phyloP scores from a whole-genome alignment of 768 basidiomycete species.

The Psilocybe cyanescens region DNA sequence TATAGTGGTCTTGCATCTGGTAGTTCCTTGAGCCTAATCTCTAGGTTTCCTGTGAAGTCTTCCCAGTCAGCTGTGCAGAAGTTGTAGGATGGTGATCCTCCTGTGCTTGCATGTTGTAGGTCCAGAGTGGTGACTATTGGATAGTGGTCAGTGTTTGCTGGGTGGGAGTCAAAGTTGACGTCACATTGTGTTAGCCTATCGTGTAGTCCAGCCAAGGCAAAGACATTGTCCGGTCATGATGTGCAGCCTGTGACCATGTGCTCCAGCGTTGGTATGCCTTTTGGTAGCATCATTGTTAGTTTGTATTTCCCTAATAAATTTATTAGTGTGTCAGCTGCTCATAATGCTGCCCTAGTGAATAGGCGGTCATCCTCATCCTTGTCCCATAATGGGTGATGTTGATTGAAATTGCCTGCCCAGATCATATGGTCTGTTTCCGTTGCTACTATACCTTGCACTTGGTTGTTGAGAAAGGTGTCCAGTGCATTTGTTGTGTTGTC shows the following conservation, averaged over 20 bases:
- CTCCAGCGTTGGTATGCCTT: neutral
- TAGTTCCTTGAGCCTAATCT: neutral
- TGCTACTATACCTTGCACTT: no score
- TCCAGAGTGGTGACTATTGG: slow-evolving; percentile 29
- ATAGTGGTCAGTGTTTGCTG: slow-evolving; percentile 34
- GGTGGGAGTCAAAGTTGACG: slow-evolving; percentile 14
- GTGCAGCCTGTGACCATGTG: neutral
- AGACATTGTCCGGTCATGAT: slow-evolving; percentile 43
- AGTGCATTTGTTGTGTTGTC: no score
- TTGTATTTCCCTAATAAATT: neutral
- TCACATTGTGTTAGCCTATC: slow-evolving; percentile 28
- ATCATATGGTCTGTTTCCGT: no score
- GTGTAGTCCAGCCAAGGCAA: slow-evolving; percentile 19
- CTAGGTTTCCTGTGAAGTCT: slow-evolving; percentile 25
- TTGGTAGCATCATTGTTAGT: neutral
- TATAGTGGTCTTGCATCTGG: neutral
- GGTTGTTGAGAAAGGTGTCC: no score
- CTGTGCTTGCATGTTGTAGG: neutral
- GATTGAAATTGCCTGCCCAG: no score
- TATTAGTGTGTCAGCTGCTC: neutral
- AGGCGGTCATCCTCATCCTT: no score
- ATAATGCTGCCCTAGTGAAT: slow-evolving; percentile 15
- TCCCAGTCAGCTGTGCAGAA: slow-evolving; percentile 34
- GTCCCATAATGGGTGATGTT: no score
- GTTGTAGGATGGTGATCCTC: slow-evolving; percentile 14